Conservation (phyloP, 2,329 filamentous ascomycete genomes). For the Beauveria varroae region DNA sequence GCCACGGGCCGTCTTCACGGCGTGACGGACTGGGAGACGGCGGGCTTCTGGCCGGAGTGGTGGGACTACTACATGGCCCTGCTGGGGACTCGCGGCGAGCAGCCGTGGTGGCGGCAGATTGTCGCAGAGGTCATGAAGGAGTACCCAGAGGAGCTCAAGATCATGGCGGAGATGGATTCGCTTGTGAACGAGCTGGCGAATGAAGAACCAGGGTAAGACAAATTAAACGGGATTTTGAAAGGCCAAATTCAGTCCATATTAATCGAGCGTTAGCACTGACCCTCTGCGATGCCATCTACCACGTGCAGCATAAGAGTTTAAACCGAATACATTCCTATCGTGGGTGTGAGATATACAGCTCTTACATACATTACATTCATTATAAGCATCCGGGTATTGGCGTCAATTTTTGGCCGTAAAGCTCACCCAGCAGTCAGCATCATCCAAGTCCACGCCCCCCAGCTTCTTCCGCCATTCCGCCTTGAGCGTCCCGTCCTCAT, state of each 20-base stretch:
- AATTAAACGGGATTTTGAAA: not conserved
- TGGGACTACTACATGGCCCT: conserved; percentile 17
- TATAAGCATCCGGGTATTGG: not conserved
- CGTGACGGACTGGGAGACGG: conserved; percentile 48
- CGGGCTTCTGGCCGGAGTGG: conserved; percentile 18
- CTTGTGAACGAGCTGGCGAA: not conserved
- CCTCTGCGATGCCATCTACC: not conserved
- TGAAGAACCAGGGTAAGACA: not conserved
- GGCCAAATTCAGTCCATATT: not conserved
- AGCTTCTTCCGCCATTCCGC: conserved; percentile 18
- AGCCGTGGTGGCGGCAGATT: conserved; percentile 13
- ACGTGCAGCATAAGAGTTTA: not conserved
- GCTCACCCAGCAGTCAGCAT: conserved; percentile 20
- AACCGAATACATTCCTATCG: no score
- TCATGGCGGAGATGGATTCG: not conserved
- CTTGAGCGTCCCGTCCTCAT: conserved; percentile 18
- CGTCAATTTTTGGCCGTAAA: conserved; percentile 13
- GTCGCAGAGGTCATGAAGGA: conserved; percentile 10
- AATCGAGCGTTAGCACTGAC: not conserved
- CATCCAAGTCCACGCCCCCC: conserved; percentile 17
- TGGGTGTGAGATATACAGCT: no score
- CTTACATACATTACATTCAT: not conserved
- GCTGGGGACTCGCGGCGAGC: conserved; percentile 12
- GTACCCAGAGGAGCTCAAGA: not conserved
- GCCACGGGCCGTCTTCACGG: conserved; percentile 37